Percentiles rank a stretch among this genome's conserved stretches.
These are phyloP conservation scores for cucumber (Cucumis sativus) DNA, from an alignment of 306 rosid genomes.

Conservation along the genomic window DNA sequence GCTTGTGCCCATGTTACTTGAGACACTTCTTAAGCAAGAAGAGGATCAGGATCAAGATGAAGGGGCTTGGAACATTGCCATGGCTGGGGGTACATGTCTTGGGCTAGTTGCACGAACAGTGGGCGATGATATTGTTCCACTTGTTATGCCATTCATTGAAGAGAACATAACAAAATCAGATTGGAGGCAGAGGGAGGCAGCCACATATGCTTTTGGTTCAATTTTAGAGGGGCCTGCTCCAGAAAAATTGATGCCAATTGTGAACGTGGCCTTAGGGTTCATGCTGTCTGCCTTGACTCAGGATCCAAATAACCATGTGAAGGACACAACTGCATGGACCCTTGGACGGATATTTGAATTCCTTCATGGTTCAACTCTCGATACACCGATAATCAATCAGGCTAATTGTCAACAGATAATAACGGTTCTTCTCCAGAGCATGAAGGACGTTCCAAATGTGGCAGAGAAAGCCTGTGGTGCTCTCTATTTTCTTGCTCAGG, in stretches of 20 bases:
- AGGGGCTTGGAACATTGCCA: conserved; percentile 95
- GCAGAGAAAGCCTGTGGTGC: conserved; percentile 97
- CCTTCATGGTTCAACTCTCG: conserved; percentile 62
- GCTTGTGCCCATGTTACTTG: conserved; percentile 69
- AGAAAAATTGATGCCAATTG: conserved; percentile 55
- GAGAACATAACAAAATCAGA: conserved; percentile 77
- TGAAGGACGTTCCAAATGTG: conserved; percentile 87
- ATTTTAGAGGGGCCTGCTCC: conserved; percentile 90
- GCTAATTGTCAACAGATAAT: conserved; percentile 70
- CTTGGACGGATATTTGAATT: conserved; percentile 88
- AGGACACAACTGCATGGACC: conserved; percentile 96
- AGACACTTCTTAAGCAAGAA: conserved; percentile 87
- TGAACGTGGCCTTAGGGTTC: conserved; percentile 55
- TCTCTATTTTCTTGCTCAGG: conserved; percentile 79
- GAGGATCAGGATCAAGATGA: conserved; percentile 96
- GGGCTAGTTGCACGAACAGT: conserved; percentile 85
- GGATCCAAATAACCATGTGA: conserved; percentile 79
- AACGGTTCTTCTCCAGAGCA: conserved; percentile 81
- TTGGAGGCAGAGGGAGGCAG: conserved; percentile 95
- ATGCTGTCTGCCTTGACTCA: conserved; percentile 68
- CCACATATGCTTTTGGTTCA: conserved; percentile 90
- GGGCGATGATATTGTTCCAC: conserved; percentile 74
- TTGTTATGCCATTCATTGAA: conserved; percentile 80
- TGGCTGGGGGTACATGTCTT: conserved; percentile 95
- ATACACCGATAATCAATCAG: conserved; percentile 62